These are phyloP conservation scores for Tuber calosporum DNA, from an alignment of 495 filamentous ascomycete species.

Conservation along the genomic window DNA sequence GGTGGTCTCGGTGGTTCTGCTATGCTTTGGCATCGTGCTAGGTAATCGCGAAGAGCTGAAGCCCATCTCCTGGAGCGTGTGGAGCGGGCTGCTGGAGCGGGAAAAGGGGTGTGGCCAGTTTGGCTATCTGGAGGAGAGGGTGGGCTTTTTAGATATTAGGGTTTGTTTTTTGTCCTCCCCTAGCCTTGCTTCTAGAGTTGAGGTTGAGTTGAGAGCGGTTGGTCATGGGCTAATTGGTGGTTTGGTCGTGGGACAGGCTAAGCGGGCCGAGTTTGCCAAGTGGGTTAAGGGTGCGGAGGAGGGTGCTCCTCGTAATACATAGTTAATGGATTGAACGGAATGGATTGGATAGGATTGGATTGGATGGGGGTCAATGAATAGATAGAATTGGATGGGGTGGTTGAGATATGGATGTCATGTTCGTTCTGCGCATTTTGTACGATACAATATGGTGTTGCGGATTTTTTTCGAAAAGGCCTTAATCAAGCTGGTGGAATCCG, in stretches of 20 bases:
- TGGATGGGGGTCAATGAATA: neutral
- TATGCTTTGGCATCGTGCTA: conserved; percentile 64
- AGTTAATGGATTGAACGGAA: neutral
- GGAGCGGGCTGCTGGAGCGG: conserved; percentile 74
- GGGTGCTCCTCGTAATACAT: neutral
- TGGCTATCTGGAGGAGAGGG: conserved; percentile 52
- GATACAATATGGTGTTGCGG: neutral
- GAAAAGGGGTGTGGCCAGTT: conserved; percentile 53
- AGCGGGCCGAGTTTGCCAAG: conserved; percentile 67
- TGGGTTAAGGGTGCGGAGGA: conserved; percentile 52
- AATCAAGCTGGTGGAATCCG: neutral
- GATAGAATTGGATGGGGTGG: neutral
- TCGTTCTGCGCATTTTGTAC: neutral
- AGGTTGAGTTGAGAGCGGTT: conserved; percentile 47
- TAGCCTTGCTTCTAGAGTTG: conserved; percentile 42
- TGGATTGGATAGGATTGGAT: neutral
- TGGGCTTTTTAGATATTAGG: conserved; percentile 62
- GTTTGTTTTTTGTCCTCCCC: conserved; percentile 52
- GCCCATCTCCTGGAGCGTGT: conserved; percentile 73
- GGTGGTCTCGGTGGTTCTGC: conserved; percentile 59
- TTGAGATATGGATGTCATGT: neutral
- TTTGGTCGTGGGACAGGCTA: conserved; percentile 51
- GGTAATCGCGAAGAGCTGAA: conserved; percentile 51
- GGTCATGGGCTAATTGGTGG: neutral
- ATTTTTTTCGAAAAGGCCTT: neutral